A percentile compares a stretch with the other conserved stretches of the same genome.
Evolutionary conservation across 176 grass and related monocot genomes (phyloP).

Genomic region (Rhynchospora tenuis): DNA sequence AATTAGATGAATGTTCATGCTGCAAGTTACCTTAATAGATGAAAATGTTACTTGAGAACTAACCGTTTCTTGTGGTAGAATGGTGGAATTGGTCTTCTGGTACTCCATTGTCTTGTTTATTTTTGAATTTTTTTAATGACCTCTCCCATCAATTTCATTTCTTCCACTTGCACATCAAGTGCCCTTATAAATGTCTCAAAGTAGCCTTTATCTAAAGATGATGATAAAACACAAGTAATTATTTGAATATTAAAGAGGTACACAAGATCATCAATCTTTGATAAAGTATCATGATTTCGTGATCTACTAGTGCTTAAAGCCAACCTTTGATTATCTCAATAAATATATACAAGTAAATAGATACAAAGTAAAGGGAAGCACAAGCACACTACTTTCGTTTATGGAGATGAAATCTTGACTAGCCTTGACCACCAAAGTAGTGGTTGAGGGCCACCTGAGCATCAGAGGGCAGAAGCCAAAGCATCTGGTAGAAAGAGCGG

Average conservation of each 20-base stretch:
- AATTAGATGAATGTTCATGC: not conserved
- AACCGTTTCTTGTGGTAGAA: conserved; percentile 57
- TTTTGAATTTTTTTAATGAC: conserved; percentile 38
- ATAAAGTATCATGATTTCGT: no score
- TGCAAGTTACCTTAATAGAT: not conserved
- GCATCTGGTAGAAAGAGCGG: conserved; percentile 59
- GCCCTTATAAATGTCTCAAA: conserved; percentile 52
- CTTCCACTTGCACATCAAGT: conserved; percentile 58
- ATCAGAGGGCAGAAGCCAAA: conserved; percentile 86
- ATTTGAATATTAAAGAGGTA: not conserved
- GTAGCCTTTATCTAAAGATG: conserved; percentile 52
- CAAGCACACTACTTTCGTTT: not conserved
- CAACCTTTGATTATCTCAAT: no score
- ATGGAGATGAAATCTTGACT: conserved; percentile 39
- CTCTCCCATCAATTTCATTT: conserved; percentile 59
- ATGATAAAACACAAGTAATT: not conserved
- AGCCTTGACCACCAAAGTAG: conserved; percentile 45
- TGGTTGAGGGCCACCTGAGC: conserved; percentile 44
- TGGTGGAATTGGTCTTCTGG: conserved; percentile 36
- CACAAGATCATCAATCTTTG: not conserved
- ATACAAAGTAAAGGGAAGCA: not conserved
- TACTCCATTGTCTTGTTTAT: conserved; percentile 29
- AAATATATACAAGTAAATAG: no score
- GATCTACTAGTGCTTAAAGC: no score
- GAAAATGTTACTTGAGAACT: conserved; percentile 18